Evolutionary conservation across 2,329 filamentous ascomycete genomes (phyloP).

Genomic region (Leptosphaerulina australis): DNA sequence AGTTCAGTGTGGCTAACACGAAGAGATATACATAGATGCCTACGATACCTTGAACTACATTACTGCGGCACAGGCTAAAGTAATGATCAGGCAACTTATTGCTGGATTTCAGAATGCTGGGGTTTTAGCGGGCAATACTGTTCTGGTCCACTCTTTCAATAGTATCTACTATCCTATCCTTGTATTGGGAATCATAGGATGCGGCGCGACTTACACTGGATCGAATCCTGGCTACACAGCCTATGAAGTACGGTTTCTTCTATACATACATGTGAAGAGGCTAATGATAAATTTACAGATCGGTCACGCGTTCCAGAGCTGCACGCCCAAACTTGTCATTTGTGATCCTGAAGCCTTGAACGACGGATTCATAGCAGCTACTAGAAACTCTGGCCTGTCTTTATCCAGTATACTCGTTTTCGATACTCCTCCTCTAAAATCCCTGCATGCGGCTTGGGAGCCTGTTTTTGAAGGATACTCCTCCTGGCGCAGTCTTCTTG

Average conservation of each 20-base stretch:
- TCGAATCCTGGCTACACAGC: slow-evolving; percentile 49
- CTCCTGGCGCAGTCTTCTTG: slow-evolving; percentile 22
- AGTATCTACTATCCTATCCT: slow-evolving; percentile 48
- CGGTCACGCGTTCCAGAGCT: slow-evolving; percentile 43
- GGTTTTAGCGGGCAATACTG: slow-evolving; percentile 55
- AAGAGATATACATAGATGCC: slow-evolving; percentile 61
- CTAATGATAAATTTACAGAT: slow-evolving; percentile 38
- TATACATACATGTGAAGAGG: too few species aligned
- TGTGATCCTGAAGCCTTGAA: slow-evolving; percentile 41
- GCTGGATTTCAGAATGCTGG: slow-evolving; percentile 59
- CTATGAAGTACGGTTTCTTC: slow-evolving; percentile 27
- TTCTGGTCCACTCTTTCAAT: slow-evolving; percentile 63
- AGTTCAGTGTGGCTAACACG: too few species aligned
- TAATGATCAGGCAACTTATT: slow-evolving; percentile 55
- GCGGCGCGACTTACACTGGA: slow-evolving; percentile 48
- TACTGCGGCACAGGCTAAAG: slow-evolving; percentile 54
- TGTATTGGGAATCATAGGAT: slow-evolving; percentile 38
- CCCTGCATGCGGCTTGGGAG: too few species aligned
- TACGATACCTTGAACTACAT: slow-evolving; percentile 53
- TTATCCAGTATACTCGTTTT: slow-evolving; percentile 26
- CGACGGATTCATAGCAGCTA: slow-evolving; percentile 24
- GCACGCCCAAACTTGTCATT: slow-evolving; percentile 45
- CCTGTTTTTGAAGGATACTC: slow-evolving; percentile 9
- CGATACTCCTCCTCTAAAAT: neutral
- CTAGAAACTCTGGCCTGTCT: slow-evolving; percentile 20